Evolutionary conservation across 352 stramenopile species (phyloP), one percentile per base, ranked within the genome.

Genomic region (Phytophthora pinifolia): DNA sequence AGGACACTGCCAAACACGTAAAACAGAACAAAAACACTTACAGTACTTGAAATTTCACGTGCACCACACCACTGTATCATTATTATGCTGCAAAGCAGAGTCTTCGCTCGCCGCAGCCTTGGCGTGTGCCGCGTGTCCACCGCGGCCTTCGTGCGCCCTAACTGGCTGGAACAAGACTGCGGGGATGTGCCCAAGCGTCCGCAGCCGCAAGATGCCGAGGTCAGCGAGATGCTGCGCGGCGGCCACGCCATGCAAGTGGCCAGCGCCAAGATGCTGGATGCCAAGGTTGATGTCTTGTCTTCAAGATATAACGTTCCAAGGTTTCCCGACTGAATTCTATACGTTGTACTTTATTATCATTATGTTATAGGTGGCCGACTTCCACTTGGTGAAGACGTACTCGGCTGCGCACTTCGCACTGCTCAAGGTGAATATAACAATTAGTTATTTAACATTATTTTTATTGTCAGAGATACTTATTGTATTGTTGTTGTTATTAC

Each of bases 211-310:
- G 71, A 89, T 43, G 12, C 63, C 18, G 66, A 69, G 32, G 56
- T 79, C 37, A 88, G 82, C 65, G 69, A 85, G 56, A 92, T 92
- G 82, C 41, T 89, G 46, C 82, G 82, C 18, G 73, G 72, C 34
- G 82, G 77, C 47, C 82, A 89, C 59, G 79, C 76, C 14, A 39
- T 86, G 9, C 81, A 91, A 42, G 43, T 77, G 37, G 76, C 80
- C 9, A 85, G 62, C 53, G 59, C 60, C 32, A 76, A 66, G 29
- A 43, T 90, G 38, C 47, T 90, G 12, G 43, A 73, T 25, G 76
- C 69, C 5, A 79, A 76, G 58, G 80, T 81, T 25, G 20, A 6
- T 12, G 35, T 54, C 3, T n/a, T 15, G 2, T 25, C 20, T 25
- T 9, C 33, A 30, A 18, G 2, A 27, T 49, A 35, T 17, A 47